phyloP scores from a whole-genome alignment of 106 monocot species.

The Dactylorhiza incarnata region DNA sequence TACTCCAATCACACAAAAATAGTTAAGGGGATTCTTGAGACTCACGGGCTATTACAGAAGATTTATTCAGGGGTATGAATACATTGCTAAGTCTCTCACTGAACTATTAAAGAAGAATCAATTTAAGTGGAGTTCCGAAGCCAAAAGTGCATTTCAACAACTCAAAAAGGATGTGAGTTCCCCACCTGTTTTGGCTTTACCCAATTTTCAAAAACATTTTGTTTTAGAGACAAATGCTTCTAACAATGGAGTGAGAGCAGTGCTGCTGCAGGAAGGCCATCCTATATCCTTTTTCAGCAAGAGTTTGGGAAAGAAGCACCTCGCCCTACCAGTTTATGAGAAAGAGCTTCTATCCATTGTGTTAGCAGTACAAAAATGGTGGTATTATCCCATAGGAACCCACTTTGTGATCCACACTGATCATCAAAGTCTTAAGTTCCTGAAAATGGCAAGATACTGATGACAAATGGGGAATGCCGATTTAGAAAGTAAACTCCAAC shows the following conservation, averaged over 20 bases:
- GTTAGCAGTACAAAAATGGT: too few species aligned
- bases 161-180: background rate
- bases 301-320: background rate
- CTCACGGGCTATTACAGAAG: background rate
- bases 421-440: too few species aligned
- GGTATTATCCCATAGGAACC: too few species aligned
- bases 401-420: too few species aligned
- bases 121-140: background rate
- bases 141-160: background rate
- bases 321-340: background rate
- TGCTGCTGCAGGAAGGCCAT: background rate
- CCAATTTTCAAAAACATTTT: background rate
- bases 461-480: too few species aligned
- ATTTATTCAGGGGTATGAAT: background rate
- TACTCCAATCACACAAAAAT: rapidly evolving
- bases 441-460: too few species aligned
- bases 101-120: background rate
- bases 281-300: background rate
- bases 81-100: background rate
- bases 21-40: background rate
- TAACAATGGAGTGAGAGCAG: too few species aligned
- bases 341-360: background rate
- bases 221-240: background rate
- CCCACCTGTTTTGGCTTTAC: background rate
- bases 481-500: too few species aligned